Evolutionary conservation across 73 alveolate genomes (phyloP), one percentile per base, ranked within the genome.

Genomic region (Paramecium tetraurelia): DNA sequence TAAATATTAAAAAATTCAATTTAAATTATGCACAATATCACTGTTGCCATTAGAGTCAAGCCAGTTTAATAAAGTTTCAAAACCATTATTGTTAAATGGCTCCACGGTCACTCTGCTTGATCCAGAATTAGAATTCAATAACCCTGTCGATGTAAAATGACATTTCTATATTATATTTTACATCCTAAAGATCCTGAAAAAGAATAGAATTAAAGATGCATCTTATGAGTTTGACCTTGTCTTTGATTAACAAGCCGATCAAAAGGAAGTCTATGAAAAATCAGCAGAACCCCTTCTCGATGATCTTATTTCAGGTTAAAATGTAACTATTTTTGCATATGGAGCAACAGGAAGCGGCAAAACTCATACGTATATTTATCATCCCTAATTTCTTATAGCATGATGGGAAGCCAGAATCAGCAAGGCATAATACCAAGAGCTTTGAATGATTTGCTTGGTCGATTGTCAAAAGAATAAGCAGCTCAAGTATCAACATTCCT

Each of bases 331-430:
- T 85, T 97, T 97, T 87, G 99, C 99, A 29, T 97, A 97, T 93
- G 98, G 98, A 41, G 96, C 95, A 50, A 97, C 99, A 38, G 98
- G 98, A 8, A 96, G 98, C 11, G 99, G 99, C 1, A 97, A 97
- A 92, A 97, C 99, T 1, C 84, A 63, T n/a, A 63, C 84, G 84
- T 63, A 63, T 7, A 12, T 27, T 3, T 31, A 63, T 59, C 3
- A 31, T 63, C 12, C 12, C 10, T 14, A 22, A 53, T 7, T 18
- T 16, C 31, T 53, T 96, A 86, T 92, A 97, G 98, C 4, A 97
- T 97, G 98, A 58, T 97, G 31, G 99, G 99, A 29, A 84, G 76
- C 18, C 86, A 48, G 59, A 77, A 41, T 44, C 33, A 33, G 38
- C 9, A 31, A 40, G 90, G 90, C 2, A 93, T 31, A 9, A 95